Conservation (phyloP, 495 filamentous ascomycete genomes). For the Tetracladium marchalianum region DNA sequence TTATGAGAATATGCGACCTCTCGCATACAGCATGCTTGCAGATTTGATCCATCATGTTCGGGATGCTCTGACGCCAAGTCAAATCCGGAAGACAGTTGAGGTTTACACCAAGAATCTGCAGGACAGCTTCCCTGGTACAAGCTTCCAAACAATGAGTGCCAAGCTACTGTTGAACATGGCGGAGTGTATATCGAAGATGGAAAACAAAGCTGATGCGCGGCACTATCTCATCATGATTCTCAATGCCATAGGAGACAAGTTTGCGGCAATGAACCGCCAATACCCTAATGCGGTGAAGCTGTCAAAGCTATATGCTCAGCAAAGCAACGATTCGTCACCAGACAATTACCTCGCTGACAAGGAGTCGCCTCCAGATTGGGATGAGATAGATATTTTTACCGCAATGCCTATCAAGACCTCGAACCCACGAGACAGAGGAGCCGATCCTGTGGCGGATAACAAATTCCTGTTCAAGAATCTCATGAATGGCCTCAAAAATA, state of each 20-base stretch:
- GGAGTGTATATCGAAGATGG: constrained; percentile 86
- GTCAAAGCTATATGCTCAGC: constrained; percentile 57
- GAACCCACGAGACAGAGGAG: constrained; percentile 80
- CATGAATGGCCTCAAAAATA: constrained; percentile 94
- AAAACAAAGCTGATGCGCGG: constrained; percentile 83
- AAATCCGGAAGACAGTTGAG: constrained; percentile 89
- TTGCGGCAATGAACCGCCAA: constrained; percentile 94
- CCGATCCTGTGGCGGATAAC: constrained; percentile 93
- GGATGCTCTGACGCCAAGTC: constrained; percentile 68
- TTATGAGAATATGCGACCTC: constrained; percentile 88
- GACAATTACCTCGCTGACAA: constrained; percentile 80
- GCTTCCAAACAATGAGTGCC: constrained; percentile 99
- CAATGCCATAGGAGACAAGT: constrained; percentile 95
- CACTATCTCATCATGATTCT: constrained; percentile 96
- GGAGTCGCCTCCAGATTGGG: constrained; percentile 78
- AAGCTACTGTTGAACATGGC: constrained; percentile 96
- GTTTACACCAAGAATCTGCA: constrained; percentile 96
- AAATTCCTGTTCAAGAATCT: constrained; percentile 97
- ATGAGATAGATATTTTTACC: constrained; percentile 94
- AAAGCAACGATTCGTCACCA: constrained; percentile 50
- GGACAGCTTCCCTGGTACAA: constrained; percentile 92
- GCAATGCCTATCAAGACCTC: constrained; percentile 94
- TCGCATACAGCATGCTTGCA: constrained; percentile 97
- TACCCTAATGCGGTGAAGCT: constrained; percentile 91
- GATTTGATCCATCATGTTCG: constrained; percentile 97